Base-by-base conservation (phyloP, 192 early-diverging fungal species). In the Backusella parvicylindrica region DNA sequence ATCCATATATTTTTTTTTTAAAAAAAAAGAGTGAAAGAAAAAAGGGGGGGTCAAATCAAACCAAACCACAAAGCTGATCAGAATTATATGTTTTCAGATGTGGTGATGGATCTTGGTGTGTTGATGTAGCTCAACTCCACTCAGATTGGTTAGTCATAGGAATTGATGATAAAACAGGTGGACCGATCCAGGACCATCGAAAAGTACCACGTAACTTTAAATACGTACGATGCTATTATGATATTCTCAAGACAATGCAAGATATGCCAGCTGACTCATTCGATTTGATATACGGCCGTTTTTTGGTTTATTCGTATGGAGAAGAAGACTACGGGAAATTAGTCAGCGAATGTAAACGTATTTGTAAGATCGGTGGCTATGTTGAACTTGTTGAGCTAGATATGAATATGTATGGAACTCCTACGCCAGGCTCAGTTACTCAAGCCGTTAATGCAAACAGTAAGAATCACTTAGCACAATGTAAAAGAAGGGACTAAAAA, bases 321-420 rank as follows among this genome's bases (percentile, higher is more conserved):
- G 33, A 35, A n/a, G 70, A 64, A 15, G 38, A 72, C 23, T 77
- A 77, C 30, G 38, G 35, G 26, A 16, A 41, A 13, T 28, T 77
- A 18, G 28, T 72, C 28, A 64, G 65, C 4, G 76, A 77, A 15
- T 72, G 70, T 6, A 72, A 70, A 40, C 47, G 81, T 33, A 53
- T 82, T 5, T 73, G 70, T 31, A 82, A 82, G 33, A 47, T 38
- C 1, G 69, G 69, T 21, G 80, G 80, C 11, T 74, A 15, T 66
- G 63, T 82, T 15, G 80, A 82, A 71, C 32, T 82, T 15, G 38
- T 75, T 32, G 80, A 79, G 36, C 36, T 73, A 53, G 77, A 75
- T 33, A 79, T 79, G 77, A 63, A 49, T 11, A 74, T 75, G 6
- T 77, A 77, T 70, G 56, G 72, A 16, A 70, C 41, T 32, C 53